Conservation (phyloP, 352 stramenopile genomes). For the Plasmopara halstedii region DNA sequence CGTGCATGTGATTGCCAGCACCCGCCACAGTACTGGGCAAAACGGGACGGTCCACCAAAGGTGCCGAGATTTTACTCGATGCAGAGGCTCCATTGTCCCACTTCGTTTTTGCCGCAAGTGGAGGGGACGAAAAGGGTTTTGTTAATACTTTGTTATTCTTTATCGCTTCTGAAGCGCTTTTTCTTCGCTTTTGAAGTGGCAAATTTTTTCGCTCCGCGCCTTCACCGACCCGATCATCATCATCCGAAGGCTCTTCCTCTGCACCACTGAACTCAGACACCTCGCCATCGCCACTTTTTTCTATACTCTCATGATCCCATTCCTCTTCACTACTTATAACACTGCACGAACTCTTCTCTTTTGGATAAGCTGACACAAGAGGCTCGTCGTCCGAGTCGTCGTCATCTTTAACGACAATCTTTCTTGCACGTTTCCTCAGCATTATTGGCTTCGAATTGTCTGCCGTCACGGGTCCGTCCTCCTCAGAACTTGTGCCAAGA, state of each 20-base stretch:
- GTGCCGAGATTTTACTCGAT: slow-evolving; percentile 25
- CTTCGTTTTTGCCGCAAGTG: slow-evolving; percentile 23
- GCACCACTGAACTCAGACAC: slow-evolving; percentile 55
- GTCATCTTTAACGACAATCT: slow-evolving; percentile 75
- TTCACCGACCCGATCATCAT: slow-evolving; percentile 35
- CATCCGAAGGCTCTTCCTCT: slow-evolving; percentile 35
- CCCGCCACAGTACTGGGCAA: slow-evolving; percentile 37
- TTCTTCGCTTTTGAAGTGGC: slow-evolving; percentile 34
- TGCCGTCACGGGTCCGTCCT: slow-evolving; percentile 13
- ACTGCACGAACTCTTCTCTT: slow-evolving; percentile 15
- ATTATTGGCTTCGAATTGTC: slow-evolving; percentile 13
- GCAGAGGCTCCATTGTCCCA: slow-evolving; percentile 5
- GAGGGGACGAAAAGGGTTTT: slow-evolving; percentile 36
- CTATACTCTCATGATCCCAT: slow-evolving; percentile 32
- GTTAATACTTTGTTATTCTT: slow-evolving; percentile 18
- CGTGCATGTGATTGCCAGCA: slow-evolving; percentile 79
- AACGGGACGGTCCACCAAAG: slow-evolving; percentile 11
- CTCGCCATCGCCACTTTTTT: slow-evolving; percentile 31
- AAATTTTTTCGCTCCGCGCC: slow-evolving; percentile 33
- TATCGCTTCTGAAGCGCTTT: slow-evolving; percentile 21
- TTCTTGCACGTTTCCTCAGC: slow-evolving; percentile 28
- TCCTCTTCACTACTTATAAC: slow-evolving; percentile 48
- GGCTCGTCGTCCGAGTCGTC: slow-evolving; percentile 60
- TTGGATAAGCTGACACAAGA: slow-evolving; percentile 13
- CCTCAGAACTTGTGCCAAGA: slow-evolving; percentile 60